Evolutionary conservation across 352 stramenopile genomes (phyloP), one percentile per base, ranked within the genome.

Genomic region (Phytophthora sansomeana): DNA sequence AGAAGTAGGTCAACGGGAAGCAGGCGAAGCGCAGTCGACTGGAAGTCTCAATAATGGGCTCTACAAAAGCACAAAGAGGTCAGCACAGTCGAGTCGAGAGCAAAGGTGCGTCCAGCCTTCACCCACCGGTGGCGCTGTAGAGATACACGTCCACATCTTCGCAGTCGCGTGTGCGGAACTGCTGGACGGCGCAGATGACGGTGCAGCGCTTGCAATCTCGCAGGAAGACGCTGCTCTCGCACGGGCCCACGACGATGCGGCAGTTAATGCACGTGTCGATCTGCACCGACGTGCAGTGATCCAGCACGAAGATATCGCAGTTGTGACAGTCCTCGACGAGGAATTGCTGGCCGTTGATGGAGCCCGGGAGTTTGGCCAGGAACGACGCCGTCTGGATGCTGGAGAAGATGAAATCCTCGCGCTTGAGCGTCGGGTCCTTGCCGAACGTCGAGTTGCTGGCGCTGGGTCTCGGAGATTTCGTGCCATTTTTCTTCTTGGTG

Each of bases 281-380:
- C 68, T 91, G 83, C 70, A 94, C 82, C 32, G 82, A 87, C 54
- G 81, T 83, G 74, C 80, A 91, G 64, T 91, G 69, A 60, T 94
- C 86, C 32, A 94, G 59, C 55, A 94, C 19, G 49, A 92, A 93
- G 53, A 94, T 86, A 36, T 92, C 81, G 59, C 84, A 93, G 63
- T 88, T 82, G 47, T 63, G 52, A 60, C 82, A 92, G 44, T 87
- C 72, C 41, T 94, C 84, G 46, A 94, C 71, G 53, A 94, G 67
- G 64, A 94, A 94, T 57, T 94, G 85, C 78, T 94, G 83, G 43
- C 85, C 85, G 47, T 83, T 85, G 60, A 94, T 77, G 50, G 50
- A 82, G 28, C 85, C 85, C 2, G 85, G 83, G 21, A 75, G 67
- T 54, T 89, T 91, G 41, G 74, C 49, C 17, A 92, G 71, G 39